Evolutionary conservation across 805 yeast species (phyloP).

Genomic region (Suhomyces faveliae): DNA sequence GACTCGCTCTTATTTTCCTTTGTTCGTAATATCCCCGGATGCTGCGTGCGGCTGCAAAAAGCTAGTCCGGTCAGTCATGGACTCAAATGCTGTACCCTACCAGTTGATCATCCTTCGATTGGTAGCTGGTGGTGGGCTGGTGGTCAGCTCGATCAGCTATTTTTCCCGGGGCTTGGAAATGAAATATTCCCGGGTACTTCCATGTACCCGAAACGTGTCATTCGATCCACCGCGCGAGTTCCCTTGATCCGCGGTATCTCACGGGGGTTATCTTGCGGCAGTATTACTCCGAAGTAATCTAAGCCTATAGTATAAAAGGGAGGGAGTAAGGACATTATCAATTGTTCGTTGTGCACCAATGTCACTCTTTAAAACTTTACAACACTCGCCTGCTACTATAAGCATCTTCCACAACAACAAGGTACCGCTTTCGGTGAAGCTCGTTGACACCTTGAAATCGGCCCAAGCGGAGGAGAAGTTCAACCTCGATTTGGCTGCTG

Average conservation of each 20-base stretch:
- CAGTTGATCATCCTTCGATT: too few relatives aligned
- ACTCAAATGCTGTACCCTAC: too few relatives aligned
- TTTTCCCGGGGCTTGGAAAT: too few relatives aligned
- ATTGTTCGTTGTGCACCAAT: slow-evolving; percentile 13
- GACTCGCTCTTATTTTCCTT: too few relatives aligned
- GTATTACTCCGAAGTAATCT: slow-evolving; percentile 3
- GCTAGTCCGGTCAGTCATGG: too few relatives aligned
- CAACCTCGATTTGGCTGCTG: slow-evolving; percentile 35
- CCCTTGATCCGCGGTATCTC: slow-evolving; percentile 3
- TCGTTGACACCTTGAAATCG: slow-evolving; percentile 30
- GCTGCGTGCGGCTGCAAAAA: too few relatives aligned
- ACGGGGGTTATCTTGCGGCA: slow-evolving; percentile 3
- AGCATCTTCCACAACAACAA: slow-evolving; percentile 41
- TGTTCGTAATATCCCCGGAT: too few relatives aligned
- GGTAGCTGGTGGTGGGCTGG: too few relatives aligned
- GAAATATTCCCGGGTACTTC: not conserved
- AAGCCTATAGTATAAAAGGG: not conserved
- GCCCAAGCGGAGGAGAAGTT: slow-evolving; percentile 34
- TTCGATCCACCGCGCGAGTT: not conserved
- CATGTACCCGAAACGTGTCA: not conserved
- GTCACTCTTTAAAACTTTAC: slow-evolving; percentile 44
- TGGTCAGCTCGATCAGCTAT: too few relatives aligned
- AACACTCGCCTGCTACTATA: slow-evolving; percentile 40
- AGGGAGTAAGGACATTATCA: not conserved
- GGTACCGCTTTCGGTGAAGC: slow-evolving; percentile 30